Percentiles rank a stretch among this genome's conserved stretches.
These are phyloP conservation scores for Poa annua DNA, from an alignment of 176 grass and related monocot genomes.

Conservation along the genomic window DNA sequence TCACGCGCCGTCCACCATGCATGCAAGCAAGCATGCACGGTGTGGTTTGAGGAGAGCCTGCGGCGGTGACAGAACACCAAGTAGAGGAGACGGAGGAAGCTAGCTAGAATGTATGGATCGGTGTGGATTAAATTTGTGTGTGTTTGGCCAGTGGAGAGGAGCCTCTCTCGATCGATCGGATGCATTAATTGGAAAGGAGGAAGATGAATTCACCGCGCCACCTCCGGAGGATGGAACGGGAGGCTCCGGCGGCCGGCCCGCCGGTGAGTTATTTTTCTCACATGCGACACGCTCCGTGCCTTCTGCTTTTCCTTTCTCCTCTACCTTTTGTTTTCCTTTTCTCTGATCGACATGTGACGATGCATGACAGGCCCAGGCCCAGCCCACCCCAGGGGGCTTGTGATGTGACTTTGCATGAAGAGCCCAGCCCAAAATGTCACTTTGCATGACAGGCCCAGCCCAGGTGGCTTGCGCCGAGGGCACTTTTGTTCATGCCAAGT, in stretches of 20 bases:
- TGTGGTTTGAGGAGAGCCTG: neutral
- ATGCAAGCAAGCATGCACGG: neutral
- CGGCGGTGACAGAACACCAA: too few species aligned
- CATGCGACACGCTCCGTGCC: constrained; percentile 67
- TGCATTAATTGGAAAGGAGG: constrained; percentile 37
- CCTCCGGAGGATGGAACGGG: neutral
- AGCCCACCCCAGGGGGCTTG: neutral
- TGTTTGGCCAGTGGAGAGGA: constrained; percentile 25
- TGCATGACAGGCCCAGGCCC: constrained; percentile 11
- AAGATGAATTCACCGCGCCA: constrained; percentile 57
- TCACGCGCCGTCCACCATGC: constrained; percentile 27
- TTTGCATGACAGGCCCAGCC: too few species aligned
- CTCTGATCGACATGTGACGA: constrained; percentile 20
- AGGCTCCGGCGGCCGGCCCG: constrained; percentile 37
- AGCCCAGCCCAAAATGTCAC: too few species aligned
- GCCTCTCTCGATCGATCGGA: constrained; percentile 27
- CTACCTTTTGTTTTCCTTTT: constrained; percentile 23
- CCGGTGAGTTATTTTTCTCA: constrained; percentile 86
- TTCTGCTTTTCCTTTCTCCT: constrained; percentile 46
- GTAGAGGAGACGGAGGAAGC: neutral
- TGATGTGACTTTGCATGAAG: too few species aligned
- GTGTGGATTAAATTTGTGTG: constrained; percentile 4
- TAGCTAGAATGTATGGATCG: neutral
- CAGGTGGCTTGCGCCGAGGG: neutral
- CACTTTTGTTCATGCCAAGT: constrained; percentile 43